phyloP scores from a whole-genome alignment of 179 eudicot species.

The Silene noctiflora region DNA sequence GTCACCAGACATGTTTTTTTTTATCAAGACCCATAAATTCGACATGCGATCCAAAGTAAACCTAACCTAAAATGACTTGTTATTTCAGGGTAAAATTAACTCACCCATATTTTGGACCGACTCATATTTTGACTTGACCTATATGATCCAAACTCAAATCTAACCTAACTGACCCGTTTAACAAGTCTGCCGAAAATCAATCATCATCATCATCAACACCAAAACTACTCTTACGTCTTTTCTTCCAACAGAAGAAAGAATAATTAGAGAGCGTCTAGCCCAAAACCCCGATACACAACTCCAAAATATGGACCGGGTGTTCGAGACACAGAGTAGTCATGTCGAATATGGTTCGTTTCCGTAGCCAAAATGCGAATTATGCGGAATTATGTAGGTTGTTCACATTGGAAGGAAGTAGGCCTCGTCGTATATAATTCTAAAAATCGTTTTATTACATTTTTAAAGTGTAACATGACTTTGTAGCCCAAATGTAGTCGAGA shows the following conservation, averaged over 20 bases:
- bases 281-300: not conserved
- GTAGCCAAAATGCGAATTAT: not conserved
- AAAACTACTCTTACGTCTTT: no score
- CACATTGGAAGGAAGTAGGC: not conserved
- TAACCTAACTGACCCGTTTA: no score
- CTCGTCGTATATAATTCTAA: not conserved
- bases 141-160: no score
- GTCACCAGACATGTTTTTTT: no score
- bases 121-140: no score
- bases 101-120: no score
- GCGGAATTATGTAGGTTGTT: not conserved
- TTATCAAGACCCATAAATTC: no score
- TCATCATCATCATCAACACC: no score
- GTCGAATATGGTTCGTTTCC: not conserved
- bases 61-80: no score
- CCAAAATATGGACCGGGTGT: not conserved
- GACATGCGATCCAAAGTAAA: no score
- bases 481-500: slow-evolving; percentile 9
- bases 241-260: not conserved
- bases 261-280: not conserved
- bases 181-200: no score
- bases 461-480: slow-evolving; percentile 18
- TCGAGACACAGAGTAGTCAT: not conserved
- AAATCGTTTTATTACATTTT: not conserved
- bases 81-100: no score